These are phyloP conservation scores for Stemphylium lycopersici DNA, from an alignment of 2,329 filamentous ascomycete species.

Conservation along the genomic window DNA sequence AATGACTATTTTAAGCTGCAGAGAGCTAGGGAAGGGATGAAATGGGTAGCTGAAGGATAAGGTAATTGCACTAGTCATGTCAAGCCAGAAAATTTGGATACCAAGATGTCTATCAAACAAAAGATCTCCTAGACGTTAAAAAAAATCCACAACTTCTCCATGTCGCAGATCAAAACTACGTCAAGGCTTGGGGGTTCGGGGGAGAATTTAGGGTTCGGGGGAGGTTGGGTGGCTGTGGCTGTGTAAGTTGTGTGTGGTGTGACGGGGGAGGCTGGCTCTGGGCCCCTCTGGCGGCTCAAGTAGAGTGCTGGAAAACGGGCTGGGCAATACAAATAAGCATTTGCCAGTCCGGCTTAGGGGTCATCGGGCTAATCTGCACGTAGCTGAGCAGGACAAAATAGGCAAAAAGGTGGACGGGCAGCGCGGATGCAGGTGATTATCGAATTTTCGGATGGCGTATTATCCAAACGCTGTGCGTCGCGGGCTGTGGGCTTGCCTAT, in stretches of 20 bases:
- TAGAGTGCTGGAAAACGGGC: not conserved
- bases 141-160: too few species aligned
- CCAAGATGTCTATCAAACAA: not conserved
- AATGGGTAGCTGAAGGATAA: not conserved
- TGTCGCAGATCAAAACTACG: too few species aligned
- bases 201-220: not conserved
- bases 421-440: too few species aligned
- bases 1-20: not conserved
- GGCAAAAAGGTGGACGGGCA: too few species aligned
- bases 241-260: not conserved
- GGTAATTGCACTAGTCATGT: not conserved
- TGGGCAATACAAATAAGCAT: constrained; percentile 4
- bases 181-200: too few species aligned
- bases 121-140: too few species aligned
- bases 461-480: too few species aligned
- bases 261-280: not conserved
- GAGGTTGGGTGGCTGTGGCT: not conserved
- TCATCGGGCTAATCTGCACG: not conserved
- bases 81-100: not conserved
- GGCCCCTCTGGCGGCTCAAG: not conserved
- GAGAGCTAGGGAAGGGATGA: not conserved
- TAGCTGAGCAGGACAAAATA: not conserved
- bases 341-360: not conserved
- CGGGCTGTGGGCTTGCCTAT: too few species aligned
- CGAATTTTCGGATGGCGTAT: too few species aligned